phyloP scores from a whole-genome alignment of 2,329 filamentous ascomycete species.

The Rosellinia necatrix region DNA sequence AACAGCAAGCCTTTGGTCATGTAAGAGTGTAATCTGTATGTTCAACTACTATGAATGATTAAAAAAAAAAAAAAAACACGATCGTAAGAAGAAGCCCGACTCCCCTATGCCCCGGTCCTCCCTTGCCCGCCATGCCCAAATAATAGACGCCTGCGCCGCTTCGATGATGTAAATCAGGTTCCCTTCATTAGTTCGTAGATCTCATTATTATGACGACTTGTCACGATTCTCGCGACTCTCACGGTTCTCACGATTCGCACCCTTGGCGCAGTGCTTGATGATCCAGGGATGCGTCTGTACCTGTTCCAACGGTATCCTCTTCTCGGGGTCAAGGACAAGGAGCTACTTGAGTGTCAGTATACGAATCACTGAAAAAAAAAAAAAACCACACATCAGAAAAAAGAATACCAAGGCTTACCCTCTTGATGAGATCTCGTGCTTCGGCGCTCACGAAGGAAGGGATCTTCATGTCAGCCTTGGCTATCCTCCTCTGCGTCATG shows the following conservation, averaged over 20 bases:
- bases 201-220: slow-evolving; percentile 42
- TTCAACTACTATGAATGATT: slow-evolving; percentile 24
- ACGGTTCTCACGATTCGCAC: slow-evolving; percentile 61
- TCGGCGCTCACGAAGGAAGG: slow-evolving; percentile 89
- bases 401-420: slow-evolving; percentile 58
- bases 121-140: slow-evolving; percentile 14
- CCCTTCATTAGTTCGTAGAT: slow-evolving; percentile 28
- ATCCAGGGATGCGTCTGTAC: slow-evolving; percentile 95
- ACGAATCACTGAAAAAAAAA: neutral
- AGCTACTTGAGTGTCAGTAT: slow-evolving; percentile 55
- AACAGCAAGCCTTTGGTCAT: slow-evolving; percentile 5
- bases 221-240: too few species aligned
- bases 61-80: slow-evolving; percentile 22
- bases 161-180: slow-evolving; percentile 29
- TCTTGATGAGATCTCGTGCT: slow-evolving; percentile 90
- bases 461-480: slow-evolving; percentile 87
- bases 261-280: slow-evolving; percentile 84
- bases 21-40: slow-evolving; percentile 14
- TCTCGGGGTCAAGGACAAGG: slow-evolving; percentile 90
- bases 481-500: slow-evolving; percentile 92
- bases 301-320: slow-evolving; percentile 86
- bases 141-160: slow-evolving; percentile 27
- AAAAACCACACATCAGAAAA: too few species aligned
- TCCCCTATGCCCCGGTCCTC: slow-evolving; percentile 34
- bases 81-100: slow-evolving; percentile 26